Percentiles rank a stretch among this genome's conserved stretches.
Evolutionary conservation across 108 stramenopile species (phyloP).

Genomic region (Nannochloropsis salina): DNA sequence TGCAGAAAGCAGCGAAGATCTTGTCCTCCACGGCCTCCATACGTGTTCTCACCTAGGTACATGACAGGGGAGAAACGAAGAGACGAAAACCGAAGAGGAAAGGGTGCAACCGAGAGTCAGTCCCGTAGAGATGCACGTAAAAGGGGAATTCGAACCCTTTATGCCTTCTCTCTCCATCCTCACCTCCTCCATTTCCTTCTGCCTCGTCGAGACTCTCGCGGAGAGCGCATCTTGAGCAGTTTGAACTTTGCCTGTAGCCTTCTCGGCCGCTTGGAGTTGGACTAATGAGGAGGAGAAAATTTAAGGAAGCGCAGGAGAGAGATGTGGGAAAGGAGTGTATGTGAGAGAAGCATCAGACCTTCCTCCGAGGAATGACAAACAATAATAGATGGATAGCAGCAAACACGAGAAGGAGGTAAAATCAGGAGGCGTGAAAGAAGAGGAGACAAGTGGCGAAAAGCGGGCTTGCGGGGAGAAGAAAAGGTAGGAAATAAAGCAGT

Average conservation of each 20-base stretch:
- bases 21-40: conserved; percentile 1
- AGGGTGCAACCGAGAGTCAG: no score
- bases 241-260: neutral
- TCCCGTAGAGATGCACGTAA: neutral
- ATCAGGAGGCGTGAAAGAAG: no score
- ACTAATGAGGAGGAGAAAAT: conserved; percentile 27
- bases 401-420: no score
- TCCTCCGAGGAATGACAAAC: no score
- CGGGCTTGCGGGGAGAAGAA: no score
- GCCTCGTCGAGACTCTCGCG: conserved; percentile 63
- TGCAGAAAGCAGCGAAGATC: conserved; percentile 22
- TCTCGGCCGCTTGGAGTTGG: neutral
- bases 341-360: no score
- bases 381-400: no score
- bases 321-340: no score
- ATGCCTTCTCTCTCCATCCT: neutral
- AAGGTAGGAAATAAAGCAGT: no score
- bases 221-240: conserved; percentile 68
- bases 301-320: no score
- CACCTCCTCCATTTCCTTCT: conserved; percentile 57
- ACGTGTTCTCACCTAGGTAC: neutral
- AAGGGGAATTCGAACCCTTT: neutral
- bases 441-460: no score
- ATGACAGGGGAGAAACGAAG: neutral
- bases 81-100: neutral